These are phyloP conservation scores for Cordyceps tenuipes DNA, from an alignment of 2,329 filamentous ascomycete species.

Conservation along the genomic window DNA sequence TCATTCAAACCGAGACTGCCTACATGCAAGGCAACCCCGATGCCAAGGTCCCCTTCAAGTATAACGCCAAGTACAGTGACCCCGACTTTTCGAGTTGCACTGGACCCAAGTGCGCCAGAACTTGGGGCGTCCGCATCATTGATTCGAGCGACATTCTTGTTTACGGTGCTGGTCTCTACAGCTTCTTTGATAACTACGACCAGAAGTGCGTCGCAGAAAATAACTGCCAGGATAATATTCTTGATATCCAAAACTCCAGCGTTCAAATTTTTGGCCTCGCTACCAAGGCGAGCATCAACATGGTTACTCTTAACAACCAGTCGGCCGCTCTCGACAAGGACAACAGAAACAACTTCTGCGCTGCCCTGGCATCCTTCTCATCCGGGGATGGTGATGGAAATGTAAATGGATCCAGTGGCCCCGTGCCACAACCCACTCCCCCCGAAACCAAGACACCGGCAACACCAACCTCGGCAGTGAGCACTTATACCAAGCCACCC, in stretches of 20 bases:
- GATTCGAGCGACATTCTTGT: slow-evolving; percentile 60
- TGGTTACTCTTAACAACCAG: slow-evolving; percentile 56
- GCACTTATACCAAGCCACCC: background rate
- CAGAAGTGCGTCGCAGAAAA: slow-evolving; percentile 60
- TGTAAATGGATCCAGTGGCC: background rate
- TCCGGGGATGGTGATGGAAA: slow-evolving; percentile 12
- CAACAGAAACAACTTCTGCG: slow-evolving; percentile 59
- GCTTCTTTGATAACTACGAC: slow-evolving; percentile 75
- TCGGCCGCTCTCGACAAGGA: slow-evolving; percentile 46
- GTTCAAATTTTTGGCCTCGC: slow-evolving; percentile 60
- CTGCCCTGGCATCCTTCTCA: slow-evolving; percentile 47
- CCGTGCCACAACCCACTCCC: background rate
- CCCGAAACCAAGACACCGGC: background rate
- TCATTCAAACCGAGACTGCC: slow-evolving; percentile 85
- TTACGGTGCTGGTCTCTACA: slow-evolving; percentile 69
- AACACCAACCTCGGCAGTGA: background rate
- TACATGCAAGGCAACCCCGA: slow-evolving; percentile 81
- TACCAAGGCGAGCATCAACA: slow-evolving; percentile 68
- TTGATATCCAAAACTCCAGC: slow-evolving; percentile 60
- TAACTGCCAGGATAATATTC: slow-evolving; percentile 71
- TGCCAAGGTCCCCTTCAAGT: slow-evolving; percentile 55
- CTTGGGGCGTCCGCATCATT: slow-evolving; percentile 66
- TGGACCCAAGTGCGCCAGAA: slow-evolving; percentile 54
- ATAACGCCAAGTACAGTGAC: slow-evolving; percentile 51
- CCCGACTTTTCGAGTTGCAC: slow-evolving; percentile 60